These are phyloP conservation scores for Pythium vanterpoolii DNA, from an alignment of 352 stramenopile species.

Conservation along the genomic window DNA sequence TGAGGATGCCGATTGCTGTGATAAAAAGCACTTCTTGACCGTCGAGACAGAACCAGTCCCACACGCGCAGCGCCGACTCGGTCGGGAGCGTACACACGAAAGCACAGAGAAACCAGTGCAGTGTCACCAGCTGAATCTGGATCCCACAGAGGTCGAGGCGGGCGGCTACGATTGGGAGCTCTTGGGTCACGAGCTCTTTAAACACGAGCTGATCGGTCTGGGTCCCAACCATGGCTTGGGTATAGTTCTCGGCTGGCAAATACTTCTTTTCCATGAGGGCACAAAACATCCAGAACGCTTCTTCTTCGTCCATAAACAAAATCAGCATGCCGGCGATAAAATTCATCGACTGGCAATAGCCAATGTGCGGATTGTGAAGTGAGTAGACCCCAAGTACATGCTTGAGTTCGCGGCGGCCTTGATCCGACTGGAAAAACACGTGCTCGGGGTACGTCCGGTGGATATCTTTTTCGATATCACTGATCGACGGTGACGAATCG, in stretches of 20 bases:
- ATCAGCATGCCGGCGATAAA: constrained; percentile 70
- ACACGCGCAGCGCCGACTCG: constrained; percentile 63
- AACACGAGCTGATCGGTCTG: constrained; percentile 79
- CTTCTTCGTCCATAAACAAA: constrained; percentile 66
- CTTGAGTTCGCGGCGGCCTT: constrained; percentile 45
- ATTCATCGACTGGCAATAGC: constrained; percentile 80
- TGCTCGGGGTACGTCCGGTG: constrained; percentile 62
- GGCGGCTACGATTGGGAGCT: constrained; percentile 40
- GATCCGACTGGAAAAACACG: constrained; percentile 43
- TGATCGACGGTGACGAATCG: constrained; percentile 29
- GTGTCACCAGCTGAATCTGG: constrained; percentile 70
- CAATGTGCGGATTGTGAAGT: constrained; percentile 48
- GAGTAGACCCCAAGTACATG: constrained; percentile 59
- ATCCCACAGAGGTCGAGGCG: constrained; percentile 36
- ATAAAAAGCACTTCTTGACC: constrained; percentile 54
- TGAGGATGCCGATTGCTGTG: constrained; percentile 42
- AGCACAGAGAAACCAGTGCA: constrained; percentile 83
- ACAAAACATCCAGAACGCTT: constrained; percentile 79
- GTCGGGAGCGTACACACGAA: constrained; percentile 81
- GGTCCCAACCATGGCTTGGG: constrained; percentile 64
- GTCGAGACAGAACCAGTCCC: constrained; percentile 77
- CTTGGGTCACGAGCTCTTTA: constrained; percentile 42
- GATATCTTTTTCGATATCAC: constrained; percentile 67
- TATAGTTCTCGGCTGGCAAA: constrained; percentile 73
- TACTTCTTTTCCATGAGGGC: constrained; percentile 60